A percentile compares a stretch with the other conserved stretches of the same genome.
These are phyloP conservation scores for Adansonia digitata DNA, from an alignment of 345 rosid species.

Conservation along the genomic window DNA sequence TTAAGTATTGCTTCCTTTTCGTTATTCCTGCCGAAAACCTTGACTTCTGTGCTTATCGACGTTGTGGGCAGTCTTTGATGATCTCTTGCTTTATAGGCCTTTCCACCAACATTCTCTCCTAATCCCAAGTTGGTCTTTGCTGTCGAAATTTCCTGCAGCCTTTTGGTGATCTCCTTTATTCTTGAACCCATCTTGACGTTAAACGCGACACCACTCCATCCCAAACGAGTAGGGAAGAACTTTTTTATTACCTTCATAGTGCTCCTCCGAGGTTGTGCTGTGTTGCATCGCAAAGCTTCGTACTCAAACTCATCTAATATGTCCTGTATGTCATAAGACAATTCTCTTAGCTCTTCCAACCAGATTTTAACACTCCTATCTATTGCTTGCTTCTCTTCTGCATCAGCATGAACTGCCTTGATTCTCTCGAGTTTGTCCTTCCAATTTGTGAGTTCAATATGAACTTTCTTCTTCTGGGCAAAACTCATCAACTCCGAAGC, in stretches of 20 bases:
- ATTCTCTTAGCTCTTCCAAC: not conserved
- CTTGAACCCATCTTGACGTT: conserved; percentile 10
- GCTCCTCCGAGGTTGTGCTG: too few species aligned
- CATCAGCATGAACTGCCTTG: not conserved
- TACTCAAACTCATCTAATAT: conserved; percentile 17
- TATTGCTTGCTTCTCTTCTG: conserved; percentile 7
- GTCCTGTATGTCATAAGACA: conserved; percentile 21
- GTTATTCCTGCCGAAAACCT: conserved; percentile 23
- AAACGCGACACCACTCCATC: not conserved
- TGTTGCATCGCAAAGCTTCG: not conserved
- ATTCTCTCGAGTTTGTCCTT: not conserved
- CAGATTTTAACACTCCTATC: not conserved
- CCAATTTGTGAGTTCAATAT: not conserved
- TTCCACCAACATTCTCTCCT: conserved; percentile 5
- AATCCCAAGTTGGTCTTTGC: not conserved
- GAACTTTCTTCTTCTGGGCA: not conserved
- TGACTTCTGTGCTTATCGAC: conserved; percentile 1
- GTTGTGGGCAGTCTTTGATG: conserved; percentile 5
- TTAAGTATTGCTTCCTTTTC: conserved; percentile 19
- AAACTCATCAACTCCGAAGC: not conserved
- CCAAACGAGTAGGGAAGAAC: not conserved
- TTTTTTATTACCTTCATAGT: not conserved
- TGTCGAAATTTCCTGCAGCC: not conserved
- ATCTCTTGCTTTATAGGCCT: not conserved
- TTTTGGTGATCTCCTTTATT: not conserved